Evolutionary conservation across 2,329 filamentous ascomycete genomes (phyloP).

Genomic region (Talaromyces sp.): DNA sequence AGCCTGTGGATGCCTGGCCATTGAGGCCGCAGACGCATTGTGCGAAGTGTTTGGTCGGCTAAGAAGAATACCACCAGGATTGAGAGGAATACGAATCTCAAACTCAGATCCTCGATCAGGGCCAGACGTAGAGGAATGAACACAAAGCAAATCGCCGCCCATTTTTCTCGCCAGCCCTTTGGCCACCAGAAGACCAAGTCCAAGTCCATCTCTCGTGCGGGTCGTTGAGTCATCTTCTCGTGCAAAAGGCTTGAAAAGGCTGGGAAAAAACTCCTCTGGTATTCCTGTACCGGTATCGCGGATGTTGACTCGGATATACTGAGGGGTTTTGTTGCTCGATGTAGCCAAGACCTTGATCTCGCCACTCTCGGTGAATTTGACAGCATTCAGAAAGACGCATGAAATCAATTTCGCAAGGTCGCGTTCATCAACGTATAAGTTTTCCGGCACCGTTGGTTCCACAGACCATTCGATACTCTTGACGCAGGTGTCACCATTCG

Average conservation of each 20-base stretch:
- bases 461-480: slow-evolving; percentile 49
- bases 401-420: slow-evolving; percentile 63
- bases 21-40: slow-evolving; percentile 39
- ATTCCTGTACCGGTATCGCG: slow-evolving; percentile 67
- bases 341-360: slow-evolving; percentile 55
- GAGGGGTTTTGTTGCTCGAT: slow-evolving; percentile 46
- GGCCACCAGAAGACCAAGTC: slow-evolving; percentile 67
- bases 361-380: slow-evolving; percentile 68
- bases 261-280: slow-evolving; percentile 61
- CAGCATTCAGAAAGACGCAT: slow-evolving; percentile 62
- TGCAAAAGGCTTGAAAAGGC: slow-evolving; percentile 67
- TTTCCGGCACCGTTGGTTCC: slow-evolving; percentile 46
- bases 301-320: slow-evolving; percentile 60
- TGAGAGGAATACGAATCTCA: slow-evolving; percentile 62
- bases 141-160: slow-evolving; percentile 64
- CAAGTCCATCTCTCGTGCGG: slow-evolving; percentile 64
- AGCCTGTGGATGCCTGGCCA: slow-evolving; percentile 15
- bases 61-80: slow-evolving; percentile 38
- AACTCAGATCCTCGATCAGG: slow-evolving; percentile 64
- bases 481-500: slow-evolving; percentile 42
- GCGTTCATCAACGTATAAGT: slow-evolving; percentile 55
- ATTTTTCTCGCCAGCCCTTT: slow-evolving; percentile 67
- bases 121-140: slow-evolving; percentile 60
- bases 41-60: slow-evolving; percentile 50
- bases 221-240: slow-evolving; percentile 66